Percentiles rank a stretch among this genome's conserved stretches.
These are phyloP conservation scores for Medicago truncatula DNA, from an alignment of 306 rosid genomes.

Conservation along the genomic window MtrunA17r5.0-ANR NC_053044.1:40989501-40990000, in stretches of 20 bases:
- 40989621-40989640: constrained; percentile 42
- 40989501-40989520: constrained; percentile 41
- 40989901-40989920: constrained; percentile 5
- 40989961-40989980: constrained; percentile 27
- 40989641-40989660: constrained; percentile 44
- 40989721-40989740: constrained; percentile 29
- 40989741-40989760: not conserved
- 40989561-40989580: constrained; percentile 47
- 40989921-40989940: constrained; percentile 9
- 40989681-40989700: constrained; percentile 1
- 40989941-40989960: constrained; percentile 22
- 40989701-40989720: constrained; percentile 1
- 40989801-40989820: constrained; percentile 28
- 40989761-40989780: constrained; percentile 24
- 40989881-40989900: constrained; percentile 33
- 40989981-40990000: constrained; percentile 1
- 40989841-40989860: constrained; percentile 11
- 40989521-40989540: constrained; percentile 36
- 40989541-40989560: constrained; percentile 45
- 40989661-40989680: constrained; percentile 35
- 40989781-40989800: constrained; percentile 25
- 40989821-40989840: constrained; percentile 7
- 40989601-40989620: constrained; percentile 46
- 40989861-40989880: constrained; percentile 32
- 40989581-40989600: constrained; percentile 44